Conservation (phyloP, 2,329 filamentous ascomycete species). For the Keithomyces neogunnii region DNA sequence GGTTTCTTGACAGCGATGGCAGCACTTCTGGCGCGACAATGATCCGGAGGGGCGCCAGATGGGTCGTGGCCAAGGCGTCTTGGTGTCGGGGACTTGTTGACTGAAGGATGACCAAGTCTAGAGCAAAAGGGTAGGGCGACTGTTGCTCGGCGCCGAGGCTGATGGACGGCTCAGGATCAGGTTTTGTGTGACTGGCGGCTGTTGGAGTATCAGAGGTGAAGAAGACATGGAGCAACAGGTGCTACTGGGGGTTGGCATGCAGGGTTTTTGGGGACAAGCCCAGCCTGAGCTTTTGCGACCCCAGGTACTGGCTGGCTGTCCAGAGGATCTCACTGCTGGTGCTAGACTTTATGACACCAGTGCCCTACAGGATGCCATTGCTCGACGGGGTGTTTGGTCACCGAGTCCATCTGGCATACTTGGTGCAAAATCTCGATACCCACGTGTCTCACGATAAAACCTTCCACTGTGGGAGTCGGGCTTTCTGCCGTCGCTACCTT, state of each 20-base stretch:
- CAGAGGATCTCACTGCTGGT: constrained; percentile 25
- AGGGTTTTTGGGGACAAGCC: constrained; percentile 5
- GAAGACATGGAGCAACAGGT: constrained; percentile 8
- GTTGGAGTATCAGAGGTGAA: constrained; percentile 27
- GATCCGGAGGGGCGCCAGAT: constrained; percentile 13
- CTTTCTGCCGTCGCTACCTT: not conserved
- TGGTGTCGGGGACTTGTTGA: constrained; percentile 11
- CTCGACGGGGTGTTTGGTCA: not conserved
- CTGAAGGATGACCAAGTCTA: constrained; percentile 11
- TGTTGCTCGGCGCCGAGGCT: constrained; percentile 20
- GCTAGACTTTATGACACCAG: constrained; percentile 5
- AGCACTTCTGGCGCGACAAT: constrained; percentile 26
- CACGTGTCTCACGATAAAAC: constrained; percentile 20
- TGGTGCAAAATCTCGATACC: constrained; percentile 27
- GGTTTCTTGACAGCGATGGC: constrained; percentile 18
- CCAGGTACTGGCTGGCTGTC: constrained; percentile 14
- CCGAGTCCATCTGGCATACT: not conserved
- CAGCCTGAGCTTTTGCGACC: not conserved
- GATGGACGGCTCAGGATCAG: constrained; percentile 34
- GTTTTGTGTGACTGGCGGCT: constrained; percentile 40
- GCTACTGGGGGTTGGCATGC: constrained; percentile 28
- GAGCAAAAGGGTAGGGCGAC: constrained; percentile 16
- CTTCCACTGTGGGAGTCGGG: constrained; percentile 7
- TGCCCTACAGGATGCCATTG: constrained; percentile 2
- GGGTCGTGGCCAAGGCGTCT: constrained; percentile 4